Percentiles rank a stretch among this genome's conserved stretches.
These are phyloP conservation scores for Xerocomus brunneocitrinus DNA, from an alignment of 768 basidiomycete genomes.

Conservation along the genomic window DNA sequence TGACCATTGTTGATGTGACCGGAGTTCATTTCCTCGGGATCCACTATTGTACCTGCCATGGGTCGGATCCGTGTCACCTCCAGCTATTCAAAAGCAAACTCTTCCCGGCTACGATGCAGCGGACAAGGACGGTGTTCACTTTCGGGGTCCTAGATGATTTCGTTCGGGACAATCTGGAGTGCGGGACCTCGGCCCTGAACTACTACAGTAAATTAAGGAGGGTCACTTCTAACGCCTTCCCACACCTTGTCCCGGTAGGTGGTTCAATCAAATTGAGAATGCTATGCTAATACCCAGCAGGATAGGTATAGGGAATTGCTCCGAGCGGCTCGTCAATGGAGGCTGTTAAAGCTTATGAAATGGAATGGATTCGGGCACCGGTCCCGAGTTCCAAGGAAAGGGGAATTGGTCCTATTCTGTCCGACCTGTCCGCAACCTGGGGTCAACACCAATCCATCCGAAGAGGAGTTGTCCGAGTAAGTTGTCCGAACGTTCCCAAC, in stretches of 20 bases:
- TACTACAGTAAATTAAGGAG: slow-evolving; percentile 2
- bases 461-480: no score
- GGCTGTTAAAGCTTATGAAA: slow-evolving; percentile 17
- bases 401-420: slow-evolving; percentile 14
- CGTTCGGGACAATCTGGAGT: slow-evolving; percentile 16
- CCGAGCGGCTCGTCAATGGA: slow-evolving; percentile 12
- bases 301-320: slow-evolving; percentile 20
- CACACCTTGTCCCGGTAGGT: neutral
- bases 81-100: no score
- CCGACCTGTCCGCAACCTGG: slow-evolving; percentile 26
- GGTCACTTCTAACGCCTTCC: slow-evolving; percentile 3
- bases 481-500: no score
- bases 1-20: no score
- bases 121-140: slow-evolving; percentile 1
- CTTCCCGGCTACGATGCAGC: no score
- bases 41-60: no score
- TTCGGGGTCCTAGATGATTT: slow-evolving; percentile 20
- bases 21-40: no score
- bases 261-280: no score
- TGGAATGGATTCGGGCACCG: slow-evolving; percentile 11
- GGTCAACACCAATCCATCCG: slow-evolving; percentile 8
- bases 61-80: no score
- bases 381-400: neutral
- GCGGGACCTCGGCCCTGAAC: slow-evolving; percentile 2
- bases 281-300: neutral